Evolutionary conservation across 2,329 filamentous ascomycete genomes (phyloP).

Genomic region (Orbilia javanica): DNA sequence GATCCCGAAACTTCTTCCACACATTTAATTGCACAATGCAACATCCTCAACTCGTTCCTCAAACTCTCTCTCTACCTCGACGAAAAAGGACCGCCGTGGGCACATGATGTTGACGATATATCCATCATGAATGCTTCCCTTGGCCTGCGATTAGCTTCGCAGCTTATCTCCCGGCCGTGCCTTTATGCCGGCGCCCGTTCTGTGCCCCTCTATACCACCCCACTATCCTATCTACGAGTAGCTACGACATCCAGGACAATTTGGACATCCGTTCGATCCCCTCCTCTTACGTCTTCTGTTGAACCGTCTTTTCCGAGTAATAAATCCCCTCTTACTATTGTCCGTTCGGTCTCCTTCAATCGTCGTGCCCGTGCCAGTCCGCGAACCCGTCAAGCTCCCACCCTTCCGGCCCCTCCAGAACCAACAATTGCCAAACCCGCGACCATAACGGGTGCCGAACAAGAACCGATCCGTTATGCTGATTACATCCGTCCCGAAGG

Average conservation of each 20-base stretch:
- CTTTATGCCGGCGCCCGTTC: conserved; percentile 6
- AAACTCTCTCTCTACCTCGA: neutral
- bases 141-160: conserved; percentile 53
- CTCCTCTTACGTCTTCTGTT: neutral
- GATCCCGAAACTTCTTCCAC: neutral
- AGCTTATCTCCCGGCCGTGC: conserved; percentile 37
- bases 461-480: conserved; percentile 47
- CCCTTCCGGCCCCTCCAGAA: conserved; percentile 43
- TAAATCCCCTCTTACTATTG: conserved; percentile 23
- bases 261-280: conserved; percentile 12
- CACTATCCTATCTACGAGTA: conserved; percentile 13
- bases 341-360: conserved; percentile 33
- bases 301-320: neutral
- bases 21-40: conserved; percentile 12
- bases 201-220: conserved; percentile 24
- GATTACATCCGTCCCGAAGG: conserved; percentile 36
- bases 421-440: conserved; percentile 43
- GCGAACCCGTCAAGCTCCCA: conserved; percentile 24
- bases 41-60: neutral
- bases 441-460: conserved; percentile 47
- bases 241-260: conserved; percentile 14
- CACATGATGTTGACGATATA: conserved; percentile 46
- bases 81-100: neutral
- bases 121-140: conserved; percentile 54
- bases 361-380: conserved; percentile 34